Percentiles rank a stretch among this genome's conserved stretches.
These are phyloP conservation scores for Puccinia polysora DNA, from an alignment of 1,284 basidiomycete species.

Conservation along the genomic window DNA sequence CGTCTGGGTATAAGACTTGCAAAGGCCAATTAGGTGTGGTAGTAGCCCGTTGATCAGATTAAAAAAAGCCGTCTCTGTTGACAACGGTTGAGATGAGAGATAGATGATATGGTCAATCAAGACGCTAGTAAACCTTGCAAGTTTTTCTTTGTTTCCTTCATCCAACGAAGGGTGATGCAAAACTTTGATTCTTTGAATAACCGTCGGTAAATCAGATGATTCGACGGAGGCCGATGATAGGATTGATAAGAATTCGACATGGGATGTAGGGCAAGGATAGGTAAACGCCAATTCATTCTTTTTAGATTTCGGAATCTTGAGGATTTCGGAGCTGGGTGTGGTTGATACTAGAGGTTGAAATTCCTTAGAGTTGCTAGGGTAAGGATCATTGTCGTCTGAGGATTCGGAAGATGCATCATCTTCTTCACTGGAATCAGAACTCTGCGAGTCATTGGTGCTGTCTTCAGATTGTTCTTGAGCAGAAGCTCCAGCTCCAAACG, in stretches of 20 bases:
- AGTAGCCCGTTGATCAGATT: conserved; percentile 64
- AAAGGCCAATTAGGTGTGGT: conserved; percentile 76
- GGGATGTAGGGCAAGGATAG: conserved; percentile 78
- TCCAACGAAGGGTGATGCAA: conserved; percentile 85
- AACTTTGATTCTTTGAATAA: conserved; percentile 84
- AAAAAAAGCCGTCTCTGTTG: conserved; percentile 60
- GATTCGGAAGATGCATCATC: no score
- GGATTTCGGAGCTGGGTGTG: conserved; percentile 45
- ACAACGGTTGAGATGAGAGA: conserved; percentile 56
- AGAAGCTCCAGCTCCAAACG: conserved; percentile 39
- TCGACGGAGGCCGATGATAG: conserved; percentile 61
- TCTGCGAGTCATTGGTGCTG: conserved; percentile 50
- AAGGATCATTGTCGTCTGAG: conserved; percentile 47
- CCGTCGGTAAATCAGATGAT: conserved; percentile 69
- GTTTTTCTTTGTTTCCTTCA: conserved; percentile 83
- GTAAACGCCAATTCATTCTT: conserved; percentile 73
- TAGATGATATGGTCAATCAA: conserved; percentile 89
- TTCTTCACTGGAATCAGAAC: conserved; percentile 56
- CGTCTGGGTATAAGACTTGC: conserved; percentile 73
- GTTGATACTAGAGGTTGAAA: conserved; percentile 31
- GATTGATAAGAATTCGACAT: conserved; percentile 82
- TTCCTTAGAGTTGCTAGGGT: not conserved
- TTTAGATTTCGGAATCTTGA: not conserved
- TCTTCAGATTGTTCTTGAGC: conserved; percentile 52
- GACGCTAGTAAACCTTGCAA: conserved; percentile 77